Base-by-base conservation (phyloP, 768 basidiomycete genomes). In the Pisolithus microcarpus region DNA sequence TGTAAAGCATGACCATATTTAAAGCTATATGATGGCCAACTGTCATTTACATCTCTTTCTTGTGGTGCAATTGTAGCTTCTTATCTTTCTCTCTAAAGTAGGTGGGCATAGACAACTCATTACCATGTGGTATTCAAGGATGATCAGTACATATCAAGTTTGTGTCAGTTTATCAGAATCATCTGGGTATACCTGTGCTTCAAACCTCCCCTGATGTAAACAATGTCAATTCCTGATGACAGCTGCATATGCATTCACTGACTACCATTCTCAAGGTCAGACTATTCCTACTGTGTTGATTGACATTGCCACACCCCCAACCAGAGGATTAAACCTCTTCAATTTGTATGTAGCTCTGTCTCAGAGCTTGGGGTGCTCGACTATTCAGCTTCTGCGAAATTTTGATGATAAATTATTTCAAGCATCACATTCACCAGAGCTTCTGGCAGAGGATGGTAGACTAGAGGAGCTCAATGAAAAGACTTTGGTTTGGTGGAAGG, bases 201-300 rank as follows among this genome's bases (percentile, higher is more conserved):
- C n/a, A n/a, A n/a, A n/a, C n/a, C n/a, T n/a, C n/a, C n/a, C n/a
- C n/a, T n/a, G n/a, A n/a, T n/a, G n/a, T 18, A 36, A 45, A 10
- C 11, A 13, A 13, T 7, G 4, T 9, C 67, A 74, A 49, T 65
- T 59, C 31, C 62, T 69, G 2, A 52, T 73, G 3, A 71, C 70
- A 5, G 51, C 61, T 0, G 72, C 71, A 23, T 75, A 73, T 47
- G 66, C 69, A 1, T 75, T 76, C 57, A 74, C 71, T 0, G 72
- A 74, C 53, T 75, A 73, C 50, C 44, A 63, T 15, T 53, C 69
- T 11, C 72, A 75, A 55, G 74, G 73, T 0, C 73, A 74, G 52
- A 75, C 71, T 2, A 61, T 74, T 3, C 48, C 48, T 1, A 46
- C 58, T 31, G 65, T 71, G 0, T 46, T 75, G 8, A 63, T 74